These are phyloP conservation scores for Mariannaea sp. DNA, from an alignment of 2,329 filamentous ascomycete species.

Conservation along the genomic window DNA sequence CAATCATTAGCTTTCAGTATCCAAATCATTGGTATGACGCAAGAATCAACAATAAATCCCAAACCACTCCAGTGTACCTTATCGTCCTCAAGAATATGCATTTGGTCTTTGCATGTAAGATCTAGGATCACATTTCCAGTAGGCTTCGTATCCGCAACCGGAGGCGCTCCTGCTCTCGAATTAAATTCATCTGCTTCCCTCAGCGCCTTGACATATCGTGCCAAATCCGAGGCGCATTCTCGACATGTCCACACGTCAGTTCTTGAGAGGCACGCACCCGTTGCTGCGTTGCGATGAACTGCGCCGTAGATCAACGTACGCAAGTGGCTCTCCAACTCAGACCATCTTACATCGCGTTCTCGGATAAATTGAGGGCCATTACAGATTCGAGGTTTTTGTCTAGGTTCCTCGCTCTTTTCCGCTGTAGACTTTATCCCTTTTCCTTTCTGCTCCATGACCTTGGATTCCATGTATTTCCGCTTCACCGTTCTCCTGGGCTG, in stretches of 20 bases:
- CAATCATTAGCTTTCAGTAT: neutral
- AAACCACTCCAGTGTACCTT: neutral
- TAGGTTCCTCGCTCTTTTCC: neutral
- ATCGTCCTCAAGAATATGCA: neutral
- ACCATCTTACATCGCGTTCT: neutral
- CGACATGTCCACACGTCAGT: neutral
- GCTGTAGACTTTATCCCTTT: neutral
- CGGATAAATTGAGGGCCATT: neutral
- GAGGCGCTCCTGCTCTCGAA: neutral
- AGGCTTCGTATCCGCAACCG: conserved; percentile 1
- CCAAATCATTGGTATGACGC: neutral
- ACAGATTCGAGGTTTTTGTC: neutral
- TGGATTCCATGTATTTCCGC: neutral
- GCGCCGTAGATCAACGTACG: neutral
- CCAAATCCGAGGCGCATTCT: neutral
- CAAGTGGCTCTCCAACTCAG: neutral
- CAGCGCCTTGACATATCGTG: neutral
- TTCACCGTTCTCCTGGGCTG: conserved; percentile 13
- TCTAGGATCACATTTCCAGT: neutral
- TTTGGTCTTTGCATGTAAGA: neutral
- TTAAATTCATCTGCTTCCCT: neutral
- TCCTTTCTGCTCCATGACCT: neutral
- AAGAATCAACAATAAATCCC: conserved; percentile 7
- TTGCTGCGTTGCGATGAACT: no score
- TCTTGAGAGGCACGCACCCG: neutral